Evolutionary conservation across 2,329 filamentous ascomycete genomes (phyloP), one percentile per base, ranked within the genome.

Genomic region (Xylariaceae sp.): DNA sequence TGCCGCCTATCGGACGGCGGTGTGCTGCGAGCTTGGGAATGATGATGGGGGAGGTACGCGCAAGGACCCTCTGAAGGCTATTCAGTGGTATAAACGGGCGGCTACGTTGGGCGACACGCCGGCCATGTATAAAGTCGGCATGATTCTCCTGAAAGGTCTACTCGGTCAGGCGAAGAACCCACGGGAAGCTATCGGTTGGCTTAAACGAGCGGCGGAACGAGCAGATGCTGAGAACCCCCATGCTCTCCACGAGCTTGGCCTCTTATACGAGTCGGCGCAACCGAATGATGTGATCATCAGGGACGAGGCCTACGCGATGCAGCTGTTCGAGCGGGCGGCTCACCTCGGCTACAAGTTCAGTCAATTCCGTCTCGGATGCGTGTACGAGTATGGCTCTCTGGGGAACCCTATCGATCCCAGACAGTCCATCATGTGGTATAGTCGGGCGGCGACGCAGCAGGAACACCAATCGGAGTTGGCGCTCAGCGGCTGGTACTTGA

Each of bases 61-160:
- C 55, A 88, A 87, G 64, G 94, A 99, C 67, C 89, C 90, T 0
- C 73, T 92, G 61, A 97, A 97, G 73, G 92, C 94, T 1, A 91
- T 97, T 26, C 92, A 97, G 70, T 99, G 94, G 94, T 99, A 99
- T 72, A 91, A 92, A 70, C 88, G 91, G 43, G 91, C 94, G 5
- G 92, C 94, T 8, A 87, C 87, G 9, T 78, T 97, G 2, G 92
- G 94, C 2, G 92, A 99, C 67, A 87, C 88, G 1, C 88, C 92
- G 0, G 94, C 91, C 32, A 95, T 97, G 90, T 99, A 96, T 76
- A 99, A 99, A 73, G 85, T 97, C 72, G 94, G 94, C 55, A 95
- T 96, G 86, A 95, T 99, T 62, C 76, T 89, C 58, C 81, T 97
- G 52, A 97, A 97, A 71, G 94, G 92, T 8, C 78, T 97, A 31